Evolutionary conservation across 2,329 filamentous ascomycete genomes (phyloP).

Genomic region (Pestalotiopsis sp.): DNA sequence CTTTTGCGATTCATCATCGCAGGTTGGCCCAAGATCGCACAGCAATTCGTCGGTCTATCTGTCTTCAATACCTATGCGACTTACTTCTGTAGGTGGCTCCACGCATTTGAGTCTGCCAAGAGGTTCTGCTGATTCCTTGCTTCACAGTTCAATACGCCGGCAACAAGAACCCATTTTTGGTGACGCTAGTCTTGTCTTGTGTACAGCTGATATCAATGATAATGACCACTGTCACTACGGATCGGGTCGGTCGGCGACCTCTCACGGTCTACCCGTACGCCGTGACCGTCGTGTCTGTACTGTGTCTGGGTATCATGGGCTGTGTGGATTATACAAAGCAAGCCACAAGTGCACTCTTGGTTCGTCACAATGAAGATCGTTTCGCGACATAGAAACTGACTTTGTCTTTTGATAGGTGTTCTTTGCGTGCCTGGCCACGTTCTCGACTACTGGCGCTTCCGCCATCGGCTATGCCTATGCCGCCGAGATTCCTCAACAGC

Average conservation of each 20-base stretch:
- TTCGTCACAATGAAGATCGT: not conserved
- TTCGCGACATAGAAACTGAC: not conserved
- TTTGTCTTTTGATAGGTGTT: not conserved
- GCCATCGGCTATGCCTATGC: slow-evolving; percentile 11
- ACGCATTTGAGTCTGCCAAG: not conserved
- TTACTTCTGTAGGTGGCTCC: slow-evolving; percentile 3
- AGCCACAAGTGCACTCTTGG: slow-evolving; percentile 2
- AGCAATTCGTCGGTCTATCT: slow-evolving; percentile 8
- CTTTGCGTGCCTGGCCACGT: slow-evolving; percentile 6
- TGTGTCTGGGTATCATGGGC: slow-evolving; percentile 10
- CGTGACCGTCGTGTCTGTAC: slow-evolving; percentile 5
- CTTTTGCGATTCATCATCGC: slow-evolving; percentile 6
- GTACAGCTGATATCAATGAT: slow-evolving; percentile 12
- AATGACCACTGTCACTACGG: not conserved
- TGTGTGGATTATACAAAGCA: slow-evolving; percentile 6
- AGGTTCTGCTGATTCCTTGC: not conserved
- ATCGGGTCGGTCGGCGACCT: slow-evolving; percentile 5
- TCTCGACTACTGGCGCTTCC: slow-evolving; percentile 9
- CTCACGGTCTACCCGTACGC: slow-evolving; percentile 9
- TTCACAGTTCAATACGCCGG: slow-evolving; percentile 2
- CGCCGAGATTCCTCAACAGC: slow-evolving; percentile 4
- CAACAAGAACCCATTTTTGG: slow-evolving; percentile 6
- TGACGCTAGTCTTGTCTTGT: slow-evolving; percentile 5
- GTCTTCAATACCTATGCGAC: slow-evolving; percentile 10
- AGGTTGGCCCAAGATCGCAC: slow-evolving; percentile 4